These are phyloP conservation scores for Dothiorella sarmentorum DNA, from an alignment of 2,329 filamentous ascomycete species.

Conservation along the genomic window DNA sequence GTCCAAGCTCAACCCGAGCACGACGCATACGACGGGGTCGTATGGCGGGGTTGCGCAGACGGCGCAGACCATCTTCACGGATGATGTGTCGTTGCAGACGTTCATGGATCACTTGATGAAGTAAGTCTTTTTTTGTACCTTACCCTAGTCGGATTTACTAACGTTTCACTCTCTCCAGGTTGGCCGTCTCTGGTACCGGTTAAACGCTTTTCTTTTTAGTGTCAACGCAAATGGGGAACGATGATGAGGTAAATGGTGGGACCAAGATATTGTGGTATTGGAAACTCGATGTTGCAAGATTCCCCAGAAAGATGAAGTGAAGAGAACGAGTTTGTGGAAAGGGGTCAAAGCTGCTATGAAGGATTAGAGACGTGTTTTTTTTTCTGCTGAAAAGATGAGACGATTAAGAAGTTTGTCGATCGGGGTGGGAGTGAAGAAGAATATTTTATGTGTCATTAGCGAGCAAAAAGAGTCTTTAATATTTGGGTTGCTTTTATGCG, in stretches of 20 bases:
- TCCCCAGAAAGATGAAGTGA: neutral
- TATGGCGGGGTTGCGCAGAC: slow-evolving; percentile 88
- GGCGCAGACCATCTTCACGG: slow-evolving; percentile 97
- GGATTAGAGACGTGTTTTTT: neutral
- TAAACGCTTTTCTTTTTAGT: neutral
- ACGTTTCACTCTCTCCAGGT: slow-evolving; percentile 1
- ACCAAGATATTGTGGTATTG: neutral
- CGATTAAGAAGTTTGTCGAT: neutral
- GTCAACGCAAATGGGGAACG: neutral
- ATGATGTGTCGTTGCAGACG: slow-evolving; percentile 95
- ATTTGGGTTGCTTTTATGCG: too few species aligned
- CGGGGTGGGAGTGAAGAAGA: neutral
- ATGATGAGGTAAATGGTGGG: neutral
- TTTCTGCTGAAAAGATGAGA: too few species aligned
- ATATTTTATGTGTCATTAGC: slow-evolving; percentile 13
- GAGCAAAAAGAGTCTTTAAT: slow-evolving; percentile 13
- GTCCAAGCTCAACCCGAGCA: slow-evolving; percentile 95
- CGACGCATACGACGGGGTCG: slow-evolving; percentile 88
- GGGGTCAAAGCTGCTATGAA: too few species aligned
- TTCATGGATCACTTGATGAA: slow-evolving; percentile 99
- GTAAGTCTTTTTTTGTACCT: slow-evolving; percentile 30
- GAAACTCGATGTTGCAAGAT: neutral
- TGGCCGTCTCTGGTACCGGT: slow-evolving; percentile 19
- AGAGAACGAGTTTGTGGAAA: too few species aligned
- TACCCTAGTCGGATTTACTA: neutral